phyloP scores from a whole-genome alignment of 2,329 filamentous ascomycete species.

The Curvularia spicifera region DNA sequence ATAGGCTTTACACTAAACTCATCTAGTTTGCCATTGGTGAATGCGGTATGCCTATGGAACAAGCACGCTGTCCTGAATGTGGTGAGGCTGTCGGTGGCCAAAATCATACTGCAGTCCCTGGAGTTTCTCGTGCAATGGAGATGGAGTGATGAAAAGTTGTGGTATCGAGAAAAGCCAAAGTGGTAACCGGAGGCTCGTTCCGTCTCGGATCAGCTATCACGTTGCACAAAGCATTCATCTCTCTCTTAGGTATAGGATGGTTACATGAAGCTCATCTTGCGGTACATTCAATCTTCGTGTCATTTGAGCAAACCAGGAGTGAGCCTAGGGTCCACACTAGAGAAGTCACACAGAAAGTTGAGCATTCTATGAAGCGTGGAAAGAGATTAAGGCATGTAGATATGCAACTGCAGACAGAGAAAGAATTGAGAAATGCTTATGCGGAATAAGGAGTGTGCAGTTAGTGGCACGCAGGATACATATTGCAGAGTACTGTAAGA shows the following conservation, averaged over 20 bases:
- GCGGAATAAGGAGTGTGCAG: too few relatives aligned
- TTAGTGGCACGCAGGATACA: background rate
- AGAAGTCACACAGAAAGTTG: background rate
- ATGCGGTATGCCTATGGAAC: constrained; percentile 70
- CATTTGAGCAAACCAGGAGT: background rate
- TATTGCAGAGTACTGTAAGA: background rate
- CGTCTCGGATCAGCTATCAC: background rate
- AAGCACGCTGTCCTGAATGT: constrained; percentile 68
- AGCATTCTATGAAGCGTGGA: background rate
- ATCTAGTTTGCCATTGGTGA: constrained; percentile 65
- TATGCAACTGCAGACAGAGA: background rate
- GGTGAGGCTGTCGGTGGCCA: constrained; percentile 62
- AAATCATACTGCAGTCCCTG: constrained; percentile 57
- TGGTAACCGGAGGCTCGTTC: background rate
- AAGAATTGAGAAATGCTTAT: background rate
- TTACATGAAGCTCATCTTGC: background rate
- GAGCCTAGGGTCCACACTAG: background rate
- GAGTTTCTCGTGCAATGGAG: constrained; percentile 59
- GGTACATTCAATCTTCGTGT: background rate
- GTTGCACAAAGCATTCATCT: background rate
- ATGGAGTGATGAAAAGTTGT: constrained; percentile 38
- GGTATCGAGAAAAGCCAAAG: background rate
- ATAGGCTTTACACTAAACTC: constrained; percentile 6
- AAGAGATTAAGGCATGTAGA: background rate
- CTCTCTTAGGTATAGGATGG: background rate